A percentile compares a stretch with the other conserved stretches of the same genome.
Evolutionary conservation across 208 protist species (phyloP).

Genomic region (Leishmania guyanensis): DNA sequence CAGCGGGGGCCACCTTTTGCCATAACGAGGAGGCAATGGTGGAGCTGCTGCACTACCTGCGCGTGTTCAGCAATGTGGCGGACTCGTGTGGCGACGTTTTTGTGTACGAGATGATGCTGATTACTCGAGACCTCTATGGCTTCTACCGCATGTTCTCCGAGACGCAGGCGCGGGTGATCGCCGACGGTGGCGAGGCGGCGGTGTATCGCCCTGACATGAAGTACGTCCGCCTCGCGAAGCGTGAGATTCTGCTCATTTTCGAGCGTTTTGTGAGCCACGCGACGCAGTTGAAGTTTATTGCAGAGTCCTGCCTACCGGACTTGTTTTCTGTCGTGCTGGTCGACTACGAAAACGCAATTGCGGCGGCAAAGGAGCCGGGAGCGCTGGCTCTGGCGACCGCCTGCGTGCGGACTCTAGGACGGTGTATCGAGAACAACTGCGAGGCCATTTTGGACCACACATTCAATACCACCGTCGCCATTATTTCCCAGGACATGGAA

Average conservation of each 20-base stretch:
- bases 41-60: conserved; percentile 93
- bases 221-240: conserved; percentile 94
- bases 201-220: conserved; percentile 46
- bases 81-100: conserved; percentile 89
- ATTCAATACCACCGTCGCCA: conserved; percentile 97
- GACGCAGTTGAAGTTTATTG: conserved; percentile 87
- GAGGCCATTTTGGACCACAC: conserved; percentile 95
- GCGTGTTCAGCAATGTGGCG: conserved; percentile 94
- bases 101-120: conserved; percentile 92
- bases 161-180: conserved; percentile 33
- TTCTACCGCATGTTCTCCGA: conserved; percentile 94
- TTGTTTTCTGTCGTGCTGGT: conserved; percentile 95
- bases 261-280: conserved; percentile 93
- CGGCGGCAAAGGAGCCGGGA: conserved; percentile 92
- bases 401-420: conserved; percentile 91
- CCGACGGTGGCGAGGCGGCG: conserved; percentile 33
- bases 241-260: conserved; percentile 95
- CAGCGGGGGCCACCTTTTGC: conserved; percentile 56
- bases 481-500: conserved; percentile 97
- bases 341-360: conserved; percentile 94
- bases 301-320: conserved; percentile 91
- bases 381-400: conserved; percentile 93
- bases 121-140: conserved; percentile 95
- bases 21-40: conserved; percentile 58
- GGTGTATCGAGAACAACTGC: conserved; percentile 79